Evolutionary conservation across 192 early-diverging fungal genomes (phyloP), one percentile per base, ranked within the genome.

Genomic region (Linderina pennispora): DNA sequence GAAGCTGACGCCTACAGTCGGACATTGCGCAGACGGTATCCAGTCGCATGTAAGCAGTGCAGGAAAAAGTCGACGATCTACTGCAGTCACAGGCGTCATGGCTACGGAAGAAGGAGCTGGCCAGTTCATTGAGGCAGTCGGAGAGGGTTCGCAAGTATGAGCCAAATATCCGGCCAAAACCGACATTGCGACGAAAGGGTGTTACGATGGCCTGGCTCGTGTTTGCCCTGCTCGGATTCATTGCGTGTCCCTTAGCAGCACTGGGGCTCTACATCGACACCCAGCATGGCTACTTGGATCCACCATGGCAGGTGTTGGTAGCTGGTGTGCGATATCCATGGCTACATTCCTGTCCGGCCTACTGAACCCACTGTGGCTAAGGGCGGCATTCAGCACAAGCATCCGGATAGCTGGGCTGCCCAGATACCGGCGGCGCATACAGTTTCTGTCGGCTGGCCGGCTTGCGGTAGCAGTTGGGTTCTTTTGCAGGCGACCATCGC

Each of bases 331-430:
- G 11, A 34, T 62, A 21, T 44, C 59, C 3, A 6, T 42, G 23
- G 24, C 48, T 7, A 58, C 59, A 21, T 54, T 50, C 32, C 9
- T 38, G 1, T 40, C 43, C 10, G 53, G 66, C 11, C 17, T 58
- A 42, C 31, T 70, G 31, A 70, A 70, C 39, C 66, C 66, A 2
- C 34, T 70, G 42, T 70, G 59, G 58, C 51, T 70, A 2, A 47
- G 55, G 22, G 37, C 58, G 22, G 66, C 66, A 8, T 47, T 23
- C 20, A 40, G 47, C 20, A 58, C 59, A 16, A 59, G 59, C 2
- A 40, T 55, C 39, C 66, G 66, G 4, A 50, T 48, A 0, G 28
- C 50, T 15, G 66, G 66, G 0, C 40, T 70, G 43, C 50, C 55
- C 24, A 31, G 46, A 19, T 70, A 70, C 20, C 47, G 41, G 21